A percentile compares a stretch with the other conserved stretches of the same genome.
Evolutionary conservation across 371 early-diverging fungal genomes (phyloP).

Genomic region (Basidiobolus meristosporus): DNA sequence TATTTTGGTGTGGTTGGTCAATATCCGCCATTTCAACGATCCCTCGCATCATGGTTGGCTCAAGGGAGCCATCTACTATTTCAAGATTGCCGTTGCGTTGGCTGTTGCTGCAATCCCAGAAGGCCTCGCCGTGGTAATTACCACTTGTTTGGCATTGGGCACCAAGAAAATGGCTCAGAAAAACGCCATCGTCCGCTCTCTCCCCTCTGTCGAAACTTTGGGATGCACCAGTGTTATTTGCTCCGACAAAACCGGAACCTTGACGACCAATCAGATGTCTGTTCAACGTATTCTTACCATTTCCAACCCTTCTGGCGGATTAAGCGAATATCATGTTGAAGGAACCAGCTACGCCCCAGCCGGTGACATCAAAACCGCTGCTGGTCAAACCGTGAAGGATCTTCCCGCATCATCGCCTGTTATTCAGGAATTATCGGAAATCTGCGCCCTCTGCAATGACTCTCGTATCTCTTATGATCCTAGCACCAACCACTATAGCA

Average conservation of each 20-base stretch:
- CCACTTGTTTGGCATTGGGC: slow-evolving; percentile 90
- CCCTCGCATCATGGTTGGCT: slow-evolving; percentile 79
- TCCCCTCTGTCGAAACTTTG: slow-evolving; percentile 89
- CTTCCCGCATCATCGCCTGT: slow-evolving; percentile 20
- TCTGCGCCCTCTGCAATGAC: slow-evolving; percentile 87
- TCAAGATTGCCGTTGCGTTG: slow-evolving; percentile 95
- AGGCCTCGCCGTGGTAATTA: slow-evolving; percentile 93
- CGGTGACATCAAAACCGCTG: slow-evolving; percentile 28
- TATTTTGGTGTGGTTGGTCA: slow-evolving; percentile 90
- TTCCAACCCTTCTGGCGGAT: slow-evolving; percentile 16
- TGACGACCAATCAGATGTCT: slow-evolving; percentile 96
- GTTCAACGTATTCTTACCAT: slow-evolving; percentile 43
- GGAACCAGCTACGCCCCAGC: slow-evolving; percentile 75
- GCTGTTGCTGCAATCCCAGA: slow-evolving; percentile 99
- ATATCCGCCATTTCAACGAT: slow-evolving; percentile 87
- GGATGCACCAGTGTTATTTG: slow-evolving; percentile 95
- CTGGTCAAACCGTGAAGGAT: neutral
- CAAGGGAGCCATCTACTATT: slow-evolving; percentile 79
- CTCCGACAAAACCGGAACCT: slow-evolving; percentile 97
- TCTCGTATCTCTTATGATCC: slow-evolving; percentile 61
- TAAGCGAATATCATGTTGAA: slow-evolving; percentile 46
- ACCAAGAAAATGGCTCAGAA: slow-evolving; percentile 92
- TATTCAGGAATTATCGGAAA: slow-evolving; percentile 50
- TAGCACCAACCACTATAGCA: slow-evolving; percentile 12
- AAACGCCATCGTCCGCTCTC: slow-evolving; percentile 86